Base-by-base conservation (phyloP, 2,329 filamentous ascomycete species). In the Aspergillus brunneoviolaceus region DNA sequence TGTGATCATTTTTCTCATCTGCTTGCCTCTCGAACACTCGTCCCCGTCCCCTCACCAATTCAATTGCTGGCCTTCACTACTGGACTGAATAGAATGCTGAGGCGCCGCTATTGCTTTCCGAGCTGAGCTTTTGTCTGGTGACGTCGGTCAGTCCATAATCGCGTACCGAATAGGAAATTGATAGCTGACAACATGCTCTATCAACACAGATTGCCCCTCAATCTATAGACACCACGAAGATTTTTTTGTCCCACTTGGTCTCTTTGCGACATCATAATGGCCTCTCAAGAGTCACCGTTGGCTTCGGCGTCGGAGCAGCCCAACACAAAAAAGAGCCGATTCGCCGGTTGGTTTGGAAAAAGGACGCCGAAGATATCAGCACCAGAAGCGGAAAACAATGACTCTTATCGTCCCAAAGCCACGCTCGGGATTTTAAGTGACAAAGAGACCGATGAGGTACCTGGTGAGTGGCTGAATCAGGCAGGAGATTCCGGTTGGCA, bases 401-500 rank as follows among this genome's bases (percentile, higher is more conserved):
- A 9, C 14, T 66, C 58, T 23, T 75, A 76, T 61, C 72, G 74
- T 33, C 55, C 72, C 29, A 84, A 77, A 70, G 85, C 84, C 77
- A 85, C 80, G 16, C 71, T 96, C 79, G 92, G 93, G n/a, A 90
- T 97, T 27, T 75, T 96, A 64, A 93, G 92, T 70, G 91, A 95
- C 68, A 85, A 80, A 51, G 75, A 88, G 59, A 96, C 92, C 0
- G 89, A 95, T 63, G 90, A 96, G 77, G 92, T 96, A 12, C 93
- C 93, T 66, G 91, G 91, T 92, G 79, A 64, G 84, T 63, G 11
- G 14, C 21, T 14, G 27, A 27, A 31, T 25, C 19, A 2, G 25
- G 39, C 16, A 21, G 23, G 25, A 48, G 39, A 4, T 9, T 29
- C 2, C 23, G n/a, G n/a, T 23, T 45, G 7, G 12, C 9, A 10